phyloP scores from a whole-genome alignment of 2,329 filamentous ascomycete genomes.

The Penicillium sp. region DNA sequence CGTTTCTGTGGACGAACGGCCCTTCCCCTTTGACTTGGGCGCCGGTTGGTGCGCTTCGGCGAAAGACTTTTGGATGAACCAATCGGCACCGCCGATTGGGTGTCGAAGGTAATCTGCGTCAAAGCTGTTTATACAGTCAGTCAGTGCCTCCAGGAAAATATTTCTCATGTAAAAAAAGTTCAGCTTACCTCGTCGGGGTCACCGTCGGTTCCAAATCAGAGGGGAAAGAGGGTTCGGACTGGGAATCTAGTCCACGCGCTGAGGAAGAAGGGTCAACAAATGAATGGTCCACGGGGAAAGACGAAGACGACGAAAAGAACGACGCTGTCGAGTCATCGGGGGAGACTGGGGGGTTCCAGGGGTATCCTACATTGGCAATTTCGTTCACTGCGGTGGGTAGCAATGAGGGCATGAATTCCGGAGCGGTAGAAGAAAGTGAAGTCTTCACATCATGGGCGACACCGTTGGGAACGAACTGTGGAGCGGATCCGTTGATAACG shows the following conservation, averaged over 20 bases:
- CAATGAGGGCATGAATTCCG: constrained; percentile 58
- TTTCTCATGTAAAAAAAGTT: background rate
- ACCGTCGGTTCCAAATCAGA: constrained; percentile 15
- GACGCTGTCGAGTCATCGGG: constrained; percentile 47
- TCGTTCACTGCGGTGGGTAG: constrained; percentile 33
- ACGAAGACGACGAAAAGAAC: constrained; percentile 44
- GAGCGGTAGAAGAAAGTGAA: constrained; percentile 62
- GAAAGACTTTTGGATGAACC: background rate
- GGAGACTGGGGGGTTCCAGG: constrained; percentile 46
- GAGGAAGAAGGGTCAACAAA: constrained; percentile 56
- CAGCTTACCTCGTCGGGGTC: constrained; percentile 20
- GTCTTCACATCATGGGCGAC: constrained; percentile 45
- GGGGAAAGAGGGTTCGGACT: background rate
- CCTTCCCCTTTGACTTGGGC: constrained; percentile 4
- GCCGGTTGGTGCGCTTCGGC: background rate
- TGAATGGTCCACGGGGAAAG: constrained; percentile 51
- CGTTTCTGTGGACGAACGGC: constrained; percentile 10
- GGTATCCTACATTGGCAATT: constrained; percentile 38
- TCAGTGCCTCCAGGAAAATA: background rate
- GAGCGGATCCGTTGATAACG: constrained; percentile 33
- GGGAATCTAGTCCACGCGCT: constrained; percentile 47
- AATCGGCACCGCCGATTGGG: background rate
- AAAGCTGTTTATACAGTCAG: constrained; percentile 8
- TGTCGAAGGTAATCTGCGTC: background rate
- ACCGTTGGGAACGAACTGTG: constrained; percentile 43